Conservation (phyloP, 257 asterid species). For the Ballota nigra region DNA sequence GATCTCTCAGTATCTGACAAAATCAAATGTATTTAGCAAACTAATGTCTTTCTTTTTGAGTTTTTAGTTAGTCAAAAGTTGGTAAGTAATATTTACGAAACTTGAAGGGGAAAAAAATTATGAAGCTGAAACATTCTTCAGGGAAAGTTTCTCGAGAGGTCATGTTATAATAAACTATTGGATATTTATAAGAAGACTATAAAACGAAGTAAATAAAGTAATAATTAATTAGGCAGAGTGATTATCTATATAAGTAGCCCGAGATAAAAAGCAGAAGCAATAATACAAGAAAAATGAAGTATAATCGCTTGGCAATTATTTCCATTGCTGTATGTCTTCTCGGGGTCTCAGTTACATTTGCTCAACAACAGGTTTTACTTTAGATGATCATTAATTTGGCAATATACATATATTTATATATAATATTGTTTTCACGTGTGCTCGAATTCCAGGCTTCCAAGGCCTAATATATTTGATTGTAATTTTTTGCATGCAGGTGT, state of each 20-base stretch:
- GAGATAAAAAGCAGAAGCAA: background rate
- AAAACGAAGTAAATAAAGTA: background rate
- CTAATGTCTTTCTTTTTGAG: too few species aligned
- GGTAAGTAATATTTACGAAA: too few species aligned
- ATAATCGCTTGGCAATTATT: background rate
- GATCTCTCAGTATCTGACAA: too few species aligned
- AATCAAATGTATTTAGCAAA: too few species aligned
- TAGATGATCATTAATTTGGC: background rate
- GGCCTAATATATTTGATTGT: background rate
- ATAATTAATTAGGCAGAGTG: too few species aligned
- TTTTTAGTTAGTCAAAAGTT: too few species aligned
- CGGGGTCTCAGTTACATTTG: background rate
- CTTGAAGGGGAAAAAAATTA: too few species aligned
- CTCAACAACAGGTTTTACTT: slow-evolving; percentile 9
- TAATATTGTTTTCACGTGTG: background rate
- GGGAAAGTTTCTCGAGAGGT: background rate
- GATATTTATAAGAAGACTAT: background rate
- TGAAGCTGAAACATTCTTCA: background rate
- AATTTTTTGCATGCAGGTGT: slow-evolving; percentile 16
- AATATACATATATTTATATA: too few species aligned
- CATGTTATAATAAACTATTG: background rate
- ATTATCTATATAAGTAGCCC: background rate
- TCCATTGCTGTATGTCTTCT: background rate
- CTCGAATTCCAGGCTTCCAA: too few species aligned
- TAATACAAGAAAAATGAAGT: background rate